Evolutionary conservation across 371 early-diverging fungal genomes (phyloP).

Genomic region (Smittium culicis): DNA sequence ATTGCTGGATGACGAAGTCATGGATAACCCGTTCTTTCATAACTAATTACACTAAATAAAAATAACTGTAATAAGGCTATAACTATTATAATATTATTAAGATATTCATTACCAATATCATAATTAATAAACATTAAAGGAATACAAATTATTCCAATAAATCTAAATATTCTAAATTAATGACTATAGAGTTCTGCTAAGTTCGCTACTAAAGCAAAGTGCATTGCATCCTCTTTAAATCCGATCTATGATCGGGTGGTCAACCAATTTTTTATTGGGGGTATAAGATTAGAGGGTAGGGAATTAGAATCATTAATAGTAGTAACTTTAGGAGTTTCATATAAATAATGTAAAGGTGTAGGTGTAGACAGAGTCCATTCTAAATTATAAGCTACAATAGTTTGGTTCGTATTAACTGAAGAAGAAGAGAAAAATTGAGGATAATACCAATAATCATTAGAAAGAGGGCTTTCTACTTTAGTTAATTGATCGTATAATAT

Average conservation of each 20-base stretch:
- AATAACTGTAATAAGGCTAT: no score
- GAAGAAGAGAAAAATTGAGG: conserved; percentile 27
- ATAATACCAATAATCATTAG: conserved; percentile 25
- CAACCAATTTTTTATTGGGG: conserved; percentile 11
- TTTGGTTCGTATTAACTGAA: conserved; percentile 16
- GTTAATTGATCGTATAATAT: conserved; percentile 42
- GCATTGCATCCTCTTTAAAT: no score
- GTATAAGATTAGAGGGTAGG: conserved; percentile 8
- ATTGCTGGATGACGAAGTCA: no score
- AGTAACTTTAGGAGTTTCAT: conserved; percentile 21
- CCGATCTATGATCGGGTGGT: conserved; percentile 4
- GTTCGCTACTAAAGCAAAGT: no score
- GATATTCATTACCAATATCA: no score
- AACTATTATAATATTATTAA: no score
- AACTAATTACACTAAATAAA: no score
- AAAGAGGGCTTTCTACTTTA: conserved; percentile 22
- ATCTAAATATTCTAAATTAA: no score
- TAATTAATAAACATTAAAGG: no score
- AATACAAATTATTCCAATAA: no score
- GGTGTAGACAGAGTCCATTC: conserved; percentile 32
- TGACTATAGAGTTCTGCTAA: no score
- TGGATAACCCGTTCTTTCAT: no score
- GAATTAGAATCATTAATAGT: conserved; percentile 18
- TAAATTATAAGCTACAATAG: conserved; percentile 18
- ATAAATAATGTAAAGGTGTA: conserved; percentile 35